Conservation (phyloP, 768 basidiomycete genomes). For the Leccinum subgranulosum region DNA sequence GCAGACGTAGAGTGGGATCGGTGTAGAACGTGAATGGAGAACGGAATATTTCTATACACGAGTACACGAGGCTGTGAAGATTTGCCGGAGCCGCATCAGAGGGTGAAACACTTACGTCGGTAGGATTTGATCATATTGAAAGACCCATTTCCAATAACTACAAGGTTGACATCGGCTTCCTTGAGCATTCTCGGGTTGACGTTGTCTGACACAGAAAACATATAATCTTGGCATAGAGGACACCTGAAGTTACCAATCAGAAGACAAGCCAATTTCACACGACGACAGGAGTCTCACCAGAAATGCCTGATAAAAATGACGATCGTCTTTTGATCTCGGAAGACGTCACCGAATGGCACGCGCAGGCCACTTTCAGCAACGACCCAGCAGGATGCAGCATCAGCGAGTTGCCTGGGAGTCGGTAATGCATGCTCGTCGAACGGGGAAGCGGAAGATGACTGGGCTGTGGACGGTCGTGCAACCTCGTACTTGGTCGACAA, state of each 20-base stretch:
- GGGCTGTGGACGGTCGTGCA: slow-evolving; percentile 16
- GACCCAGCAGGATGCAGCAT: slow-evolving; percentile 61
- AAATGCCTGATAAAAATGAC: slow-evolving; percentile 88
- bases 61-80: not conserved
- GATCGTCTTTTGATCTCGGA: slow-evolving; percentile 55
- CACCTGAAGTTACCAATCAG: slow-evolving; percentile 44
- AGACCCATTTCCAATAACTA: slow-evolving; percentile 79
- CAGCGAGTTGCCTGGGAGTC: slow-evolving; percentile 50
- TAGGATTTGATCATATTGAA: slow-evolving; percentile 76
- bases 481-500: slow-evolving; percentile 4
- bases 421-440: slow-evolving; percentile 51
- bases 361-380: slow-evolving; percentile 65
- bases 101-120: slow-evolving; percentile 40
- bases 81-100: not conserved
- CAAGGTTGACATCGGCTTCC: slow-evolving; percentile 51
- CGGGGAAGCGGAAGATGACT: slow-evolving; percentile 8
- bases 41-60: slow-evolving; percentile 60
- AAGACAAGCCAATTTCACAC: not conserved
- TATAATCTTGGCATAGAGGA: slow-evolving; percentile 84
- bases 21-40: slow-evolving; percentile 75
- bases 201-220: slow-evolving; percentile 58
- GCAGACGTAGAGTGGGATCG: slow-evolving; percentile 67
- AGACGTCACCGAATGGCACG: slow-evolving; percentile 67
- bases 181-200: slow-evolving; percentile 46
- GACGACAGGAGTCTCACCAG: slow-evolving; percentile 41